Evolutionary conservation across 768 basidiomycete genomes (phyloP).

Genomic region (Sistotremastrum suecicum): DNA sequence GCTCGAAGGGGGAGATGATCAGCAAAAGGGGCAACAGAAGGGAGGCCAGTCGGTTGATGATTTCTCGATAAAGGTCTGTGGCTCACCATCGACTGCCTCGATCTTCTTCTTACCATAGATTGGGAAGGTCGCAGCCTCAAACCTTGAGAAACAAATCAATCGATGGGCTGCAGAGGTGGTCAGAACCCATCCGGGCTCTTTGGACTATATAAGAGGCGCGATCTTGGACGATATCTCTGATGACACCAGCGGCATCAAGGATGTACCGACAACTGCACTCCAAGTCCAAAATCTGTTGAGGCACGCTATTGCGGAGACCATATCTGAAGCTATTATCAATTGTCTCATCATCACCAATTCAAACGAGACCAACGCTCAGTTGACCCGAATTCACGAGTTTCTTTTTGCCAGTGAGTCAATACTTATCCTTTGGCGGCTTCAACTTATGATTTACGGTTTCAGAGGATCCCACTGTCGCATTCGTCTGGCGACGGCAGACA

Average conservation of each 20-base stretch:
- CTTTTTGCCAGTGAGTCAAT: conserved; percentile 61
- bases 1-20: conserved; percentile 50
- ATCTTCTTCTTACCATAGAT: conserved; percentile 32
- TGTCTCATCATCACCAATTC: conserved; percentile 80
- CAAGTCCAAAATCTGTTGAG: conserved; percentile 68
- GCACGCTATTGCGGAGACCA: conserved; percentile 63
- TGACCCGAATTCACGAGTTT: conserved; percentile 80
- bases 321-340: conserved; percentile 67
- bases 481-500: conserved; percentile 82
- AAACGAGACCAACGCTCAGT: conserved; percentile 67
- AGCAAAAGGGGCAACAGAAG: conserved; percentile 21
- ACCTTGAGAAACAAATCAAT: conserved; percentile 71
- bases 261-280: conserved; percentile 32
- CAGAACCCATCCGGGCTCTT: conserved; percentile 36
- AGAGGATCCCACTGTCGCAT: conserved; percentile 83
- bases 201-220: conserved; percentile 41
- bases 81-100: conserved; percentile 5
- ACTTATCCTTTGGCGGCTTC: neutral
- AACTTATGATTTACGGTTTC: conserved; percentile 1
- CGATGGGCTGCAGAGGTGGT: conserved; percentile 76
- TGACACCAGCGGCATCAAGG: conserved; percentile 23
- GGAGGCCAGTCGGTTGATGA: conserved; percentile 66
- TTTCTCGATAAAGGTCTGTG: conserved; percentile 69
- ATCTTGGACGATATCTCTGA: conserved; percentile 44
- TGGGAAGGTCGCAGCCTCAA: conserved; percentile 38